Conservation (phyloP, 192 early-diverging fungal species). For the Umbelopsis isabellina region DNA sequence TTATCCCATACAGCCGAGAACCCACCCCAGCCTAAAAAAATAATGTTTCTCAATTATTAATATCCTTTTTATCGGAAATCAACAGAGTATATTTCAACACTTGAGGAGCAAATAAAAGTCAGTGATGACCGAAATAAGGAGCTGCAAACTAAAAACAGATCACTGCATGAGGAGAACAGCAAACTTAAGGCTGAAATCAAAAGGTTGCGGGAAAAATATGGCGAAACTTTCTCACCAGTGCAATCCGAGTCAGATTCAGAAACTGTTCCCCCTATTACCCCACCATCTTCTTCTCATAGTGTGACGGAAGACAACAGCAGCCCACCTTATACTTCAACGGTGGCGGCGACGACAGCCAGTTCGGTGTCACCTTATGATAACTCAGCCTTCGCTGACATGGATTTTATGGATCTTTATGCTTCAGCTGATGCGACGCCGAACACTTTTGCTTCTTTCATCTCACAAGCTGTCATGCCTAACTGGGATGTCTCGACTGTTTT, state of each 20-base stretch:
- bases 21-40: not conserved
- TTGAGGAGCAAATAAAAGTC: conserved; percentile 34
- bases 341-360: not conserved
- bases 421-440: conserved; percentile 16
- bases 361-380: not conserved
- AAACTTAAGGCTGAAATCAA: conserved; percentile 16
- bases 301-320: not conserved
- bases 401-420: conserved; percentile 17
- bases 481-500: conserved; percentile 9
- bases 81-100: conserved; percentile 37
- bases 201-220: not conserved
- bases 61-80: not conserved
- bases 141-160: conserved; percentile 10
- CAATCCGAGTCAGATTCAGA: conserved; percentile 1
- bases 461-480: conserved; percentile 15
- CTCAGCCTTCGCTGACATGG: not conserved
- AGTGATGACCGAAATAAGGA: conserved; percentile 17
- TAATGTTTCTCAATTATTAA: not conserved
- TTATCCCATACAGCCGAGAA: no score
- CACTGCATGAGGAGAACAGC: conserved; percentile 1
- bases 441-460: conserved; percentile 15
- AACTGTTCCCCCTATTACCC: conserved; percentile 11
- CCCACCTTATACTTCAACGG: not conserved
- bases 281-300: not conserved
- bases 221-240: not conserved